Percentiles rank a stretch among this genome's conserved stretches.
Evolutionary conservation across 345 rosid species (phyloP).

Genomic region (Citrus mangshanensis): DNA sequence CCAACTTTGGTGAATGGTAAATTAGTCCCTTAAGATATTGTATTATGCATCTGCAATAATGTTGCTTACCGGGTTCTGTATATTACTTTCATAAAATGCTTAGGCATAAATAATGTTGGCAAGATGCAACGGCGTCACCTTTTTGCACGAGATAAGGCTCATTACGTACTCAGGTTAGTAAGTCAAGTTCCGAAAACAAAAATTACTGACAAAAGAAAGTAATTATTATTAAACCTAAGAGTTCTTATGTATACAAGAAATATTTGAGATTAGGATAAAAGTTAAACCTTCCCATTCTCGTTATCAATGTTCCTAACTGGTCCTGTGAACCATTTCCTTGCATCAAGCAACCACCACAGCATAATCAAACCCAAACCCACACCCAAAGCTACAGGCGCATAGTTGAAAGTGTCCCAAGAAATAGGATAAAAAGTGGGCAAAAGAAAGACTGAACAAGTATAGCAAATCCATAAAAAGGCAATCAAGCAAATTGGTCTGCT

Average conservation of each 20-base stretch:
- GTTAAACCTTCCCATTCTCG: slow-evolving; percentile 26
- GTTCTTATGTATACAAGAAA: not conserved
- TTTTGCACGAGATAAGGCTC: not conserved
- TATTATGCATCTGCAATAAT: not conserved
- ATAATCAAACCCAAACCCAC: slow-evolving; percentile 36
- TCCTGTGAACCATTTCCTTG: slow-evolving; percentile 61
- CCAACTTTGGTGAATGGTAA: slow-evolving; percentile 19
- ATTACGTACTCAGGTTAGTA: not conserved
- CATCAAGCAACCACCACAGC: slow-evolving; percentile 60
- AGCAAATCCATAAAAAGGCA: slow-evolving; percentile 66
- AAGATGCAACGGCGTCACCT: too few relatives aligned
- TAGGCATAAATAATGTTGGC: not conserved
- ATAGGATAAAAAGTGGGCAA: slow-evolving; percentile 54
- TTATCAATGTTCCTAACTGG: slow-evolving; percentile 55
- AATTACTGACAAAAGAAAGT: not conserved
- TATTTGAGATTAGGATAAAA: not conserved
- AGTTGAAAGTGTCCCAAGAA: slow-evolving; percentile 48
- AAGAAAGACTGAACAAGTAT: slow-evolving; percentile 56
- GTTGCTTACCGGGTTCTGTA: not conserved
- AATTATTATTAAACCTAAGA: too few relatives aligned
- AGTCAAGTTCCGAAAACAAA: not conserved
- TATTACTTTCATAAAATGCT: not conserved
- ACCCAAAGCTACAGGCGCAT: slow-evolving; percentile 56
- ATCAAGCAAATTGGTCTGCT: slow-evolving; percentile 48
- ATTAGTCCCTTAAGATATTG: slow-evolving; percentile 22